Evolutionary conservation across 73 alveolate genomes (phyloP), one percentile per base, ranked within the genome.

Genomic region (Tetrahymena malaccensis): DNA sequence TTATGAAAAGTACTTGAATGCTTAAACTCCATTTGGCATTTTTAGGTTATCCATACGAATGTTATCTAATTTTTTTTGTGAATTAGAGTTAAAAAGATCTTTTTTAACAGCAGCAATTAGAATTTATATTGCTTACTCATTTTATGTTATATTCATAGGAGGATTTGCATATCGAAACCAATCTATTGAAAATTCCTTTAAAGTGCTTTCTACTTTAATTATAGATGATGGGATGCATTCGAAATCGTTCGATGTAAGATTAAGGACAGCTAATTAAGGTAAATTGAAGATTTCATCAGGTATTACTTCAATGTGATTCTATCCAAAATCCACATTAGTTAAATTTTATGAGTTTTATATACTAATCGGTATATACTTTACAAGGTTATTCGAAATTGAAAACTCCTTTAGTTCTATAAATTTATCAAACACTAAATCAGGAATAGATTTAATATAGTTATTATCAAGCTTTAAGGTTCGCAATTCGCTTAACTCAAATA

Each of bases 131-230:
- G 37, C 89, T 70, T 8, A 17, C 19, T n/a, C 37, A 31, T 31
- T 70, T 70, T 70, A 11, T 0, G 34, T 70, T 22, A 70, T 94
- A 44, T 98, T 97, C 43, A 96, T 94, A 38, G 97, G 96, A 16
- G 99, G 99, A 55, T 96, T 96, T 21, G 97, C 96, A 93, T 94
- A 98, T 94, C 96, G 96, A 85, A 97, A 96, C 99, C 99, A 98
- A 85, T 98, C 99, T 85, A 98, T 93, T 58, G 97, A 97, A 34
- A 98, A 96, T 85, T 97, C 98, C 94, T 97, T 96, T 85, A 98
- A 85, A n/a, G 34, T 27, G 5, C 37, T n/a, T 31, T 70, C 89
- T 58, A 85, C 95, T 85, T 96, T 95, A 84, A 98, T 94, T 84
- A 96, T 94, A 10, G 98, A 70, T 85, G 98, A 95, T 4, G 99